phyloP scores from a whole-genome alignment of 2,329 filamentous ascomycete genomes.

The Stagonosporopsis chrysanthemi region DNA sequence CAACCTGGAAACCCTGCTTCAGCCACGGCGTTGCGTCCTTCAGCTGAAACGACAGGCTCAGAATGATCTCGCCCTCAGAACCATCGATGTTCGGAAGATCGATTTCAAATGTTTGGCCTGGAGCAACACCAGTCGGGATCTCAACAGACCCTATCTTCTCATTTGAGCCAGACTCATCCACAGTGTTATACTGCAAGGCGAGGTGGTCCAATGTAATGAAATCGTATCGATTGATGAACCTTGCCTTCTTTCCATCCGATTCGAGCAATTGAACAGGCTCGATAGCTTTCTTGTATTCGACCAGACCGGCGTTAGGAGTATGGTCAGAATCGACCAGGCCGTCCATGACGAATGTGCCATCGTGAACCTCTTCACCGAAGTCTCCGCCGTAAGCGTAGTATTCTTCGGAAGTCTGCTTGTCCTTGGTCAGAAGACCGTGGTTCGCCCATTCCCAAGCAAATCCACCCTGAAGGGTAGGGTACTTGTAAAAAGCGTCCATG shows the following conservation, averaged over 20 bases:
- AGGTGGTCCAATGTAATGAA: conserved; percentile 51
- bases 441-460: conserved; percentile 58
- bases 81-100: conserved; percentile 30
- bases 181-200: conserved; percentile 26
- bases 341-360: conserved; percentile 56
- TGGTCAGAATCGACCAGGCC: conserved; percentile 54
- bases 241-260: conserved; percentile 29
- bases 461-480: conserved; percentile 70
- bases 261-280: conserved; percentile 51
- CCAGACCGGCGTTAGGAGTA: conserved; percentile 50
- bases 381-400: conserved; percentile 56
- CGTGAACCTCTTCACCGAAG: conserved; percentile 53
- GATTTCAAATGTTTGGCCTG: conserved; percentile 38
- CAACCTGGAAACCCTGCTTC: conserved; percentile 47
- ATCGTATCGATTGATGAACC: conserved; percentile 46
- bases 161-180: conserved; percentile 13
- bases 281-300: conserved; percentile 55
- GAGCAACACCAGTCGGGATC: conserved; percentile 34
- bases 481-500: conserved; percentile 66
- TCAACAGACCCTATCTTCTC: conserved; percentile 26
- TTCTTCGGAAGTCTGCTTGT: conserved; percentile 47
- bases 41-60: conserved; percentile 43
- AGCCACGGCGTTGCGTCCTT: conserved; percentile 44
- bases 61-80: conserved; percentile 23
- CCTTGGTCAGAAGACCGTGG: conserved; percentile 53